Base-by-base conservation (phyloP, 2,329 filamentous ascomycete genomes). In the Cordyceps militaris region DNA sequence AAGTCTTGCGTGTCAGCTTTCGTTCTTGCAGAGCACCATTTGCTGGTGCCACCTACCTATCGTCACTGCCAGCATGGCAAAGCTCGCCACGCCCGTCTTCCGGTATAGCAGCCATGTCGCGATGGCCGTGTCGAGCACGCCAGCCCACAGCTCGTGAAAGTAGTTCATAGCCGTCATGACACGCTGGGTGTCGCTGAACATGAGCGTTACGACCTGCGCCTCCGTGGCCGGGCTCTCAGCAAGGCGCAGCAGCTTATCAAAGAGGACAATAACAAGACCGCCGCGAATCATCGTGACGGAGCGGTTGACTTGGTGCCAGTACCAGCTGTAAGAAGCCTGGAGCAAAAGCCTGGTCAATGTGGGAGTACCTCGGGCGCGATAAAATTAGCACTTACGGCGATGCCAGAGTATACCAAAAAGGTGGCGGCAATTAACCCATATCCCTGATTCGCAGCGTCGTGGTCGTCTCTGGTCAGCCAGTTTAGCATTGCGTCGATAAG, bases 141-240 rank as follows among this genome's bases (percentile, higher is more conserved):
- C 50, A 19, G 50, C 38, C 50, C 50, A 53, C 2, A 53, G 50
- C 50, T 53, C 38, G 50, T 53, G 50, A 3, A 53, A 53, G 38
- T 53, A 53, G 11, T 53, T 53, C 50, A 53, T 53, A n/a, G 50
- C 50, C 7, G 50, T 23, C 50, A 53, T 53, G 50, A 53, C 38
- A 1, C 50, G 24, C 19, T 53, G 50, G 24, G 24, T 53, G 38
- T 53, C 50, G 28, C 50, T 53, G 24, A 53, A 53, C 50, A 53
- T 53, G 50, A 53, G 50, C 13, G 50, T 53, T 26, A 53, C n/a
- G 11, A 38, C 38, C 1, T n/a, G 50, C 11, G 50, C 38, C 50
- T 53, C 50, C 11, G 43, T 26, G n/a, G 38, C 24, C 13, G 38
- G 50, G 19, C n/a, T 43, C 24, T 53, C 50, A 26, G 50, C 16